Evolutionary conservation across 306 rosid species (phyloP).

Genomic region (Betula pendula): DNA sequence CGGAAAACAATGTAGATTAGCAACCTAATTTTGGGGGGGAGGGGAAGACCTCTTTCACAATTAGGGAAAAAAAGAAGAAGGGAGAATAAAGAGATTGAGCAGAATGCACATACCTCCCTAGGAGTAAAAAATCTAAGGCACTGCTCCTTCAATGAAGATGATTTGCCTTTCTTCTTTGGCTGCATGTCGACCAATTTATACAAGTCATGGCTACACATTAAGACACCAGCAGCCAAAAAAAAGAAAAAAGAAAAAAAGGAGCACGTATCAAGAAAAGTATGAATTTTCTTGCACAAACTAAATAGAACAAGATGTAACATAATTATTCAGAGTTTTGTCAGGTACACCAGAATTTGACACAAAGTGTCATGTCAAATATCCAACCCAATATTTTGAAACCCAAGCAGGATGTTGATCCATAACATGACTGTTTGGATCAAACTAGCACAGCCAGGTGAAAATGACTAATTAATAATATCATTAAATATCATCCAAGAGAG

Average conservation of each 20-base stretch:
- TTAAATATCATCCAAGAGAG: background rate
- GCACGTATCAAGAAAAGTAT: background rate
- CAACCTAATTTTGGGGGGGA: conserved; percentile 51
- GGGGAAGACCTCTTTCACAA: background rate
- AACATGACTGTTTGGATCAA: background rate
- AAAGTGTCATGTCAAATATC: background rate
- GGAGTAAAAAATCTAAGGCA: conserved; percentile 83
- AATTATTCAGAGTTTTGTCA: background rate
- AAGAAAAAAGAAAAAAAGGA: too few relatives aligned
- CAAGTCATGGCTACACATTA: conserved; percentile 5
- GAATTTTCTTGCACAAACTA: background rate
- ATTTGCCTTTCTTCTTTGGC: conserved; percentile 70
- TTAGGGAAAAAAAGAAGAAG: conserved; percentile 6
- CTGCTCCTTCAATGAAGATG: conserved; percentile 65
- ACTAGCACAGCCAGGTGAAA: background rate
- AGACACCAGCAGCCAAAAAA: background rate
- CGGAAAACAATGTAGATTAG: conserved; percentile 83
- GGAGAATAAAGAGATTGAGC: background rate
- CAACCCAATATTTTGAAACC: background rate
- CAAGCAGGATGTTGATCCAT: background rate
- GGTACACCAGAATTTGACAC: background rate
- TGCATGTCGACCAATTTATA: conserved; percentile 39
- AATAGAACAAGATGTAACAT: background rate
- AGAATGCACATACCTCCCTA: conserved; percentile 66
- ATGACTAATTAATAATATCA: background rate